A percentile compares a stretch with the other conserved stretches of the same genome.
phyloP scores from a whole-genome alignment of 495 filamentous ascomycete species.

The Penicillium atrosanguineum region DNA sequence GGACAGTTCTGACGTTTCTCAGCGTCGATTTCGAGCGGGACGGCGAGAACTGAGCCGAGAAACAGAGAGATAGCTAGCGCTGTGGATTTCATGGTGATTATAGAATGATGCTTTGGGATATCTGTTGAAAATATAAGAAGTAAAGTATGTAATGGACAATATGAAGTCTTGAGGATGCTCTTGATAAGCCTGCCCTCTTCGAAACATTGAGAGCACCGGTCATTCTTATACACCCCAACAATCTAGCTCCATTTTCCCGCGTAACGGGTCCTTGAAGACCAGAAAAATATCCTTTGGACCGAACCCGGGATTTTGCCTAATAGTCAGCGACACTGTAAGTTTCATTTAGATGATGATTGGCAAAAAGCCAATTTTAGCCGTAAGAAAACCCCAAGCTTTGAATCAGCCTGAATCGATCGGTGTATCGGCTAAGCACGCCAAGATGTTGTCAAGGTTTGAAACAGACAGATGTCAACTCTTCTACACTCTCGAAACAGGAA shows the following conservation, averaged over 20 bases:
- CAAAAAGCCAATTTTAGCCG: background rate
- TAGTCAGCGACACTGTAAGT: background rate
- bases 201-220: background rate
- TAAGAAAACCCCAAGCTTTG: background rate
- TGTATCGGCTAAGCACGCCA: background rate
- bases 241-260: background rate
- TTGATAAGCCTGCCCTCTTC: background rate
- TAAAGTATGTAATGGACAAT: background rate
- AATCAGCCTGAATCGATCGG: slow-evolving; percentile 8
- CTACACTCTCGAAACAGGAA: too few species aligned
- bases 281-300: background rate
- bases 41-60: slow-evolving; percentile 17
- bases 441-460: too few species aligned
- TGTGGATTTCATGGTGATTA: slow-evolving; percentile 9
- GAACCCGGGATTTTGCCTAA: slow-evolving; percentile 1
- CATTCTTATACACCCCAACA: too few species aligned
- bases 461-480: too few species aligned
- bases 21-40: slow-evolving; percentile 13
- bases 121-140: background rate
- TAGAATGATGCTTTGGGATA: background rate
- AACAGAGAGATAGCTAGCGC: slow-evolving; percentile 7
- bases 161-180: background rate
- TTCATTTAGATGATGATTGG: background rate
- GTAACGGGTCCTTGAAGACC: background rate
- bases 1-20: slow-evolving; percentile 39